phyloP scores from a whole-genome alignment of 2,329 filamentous ascomycete species.

The Huntiella omanensis region DNA sequence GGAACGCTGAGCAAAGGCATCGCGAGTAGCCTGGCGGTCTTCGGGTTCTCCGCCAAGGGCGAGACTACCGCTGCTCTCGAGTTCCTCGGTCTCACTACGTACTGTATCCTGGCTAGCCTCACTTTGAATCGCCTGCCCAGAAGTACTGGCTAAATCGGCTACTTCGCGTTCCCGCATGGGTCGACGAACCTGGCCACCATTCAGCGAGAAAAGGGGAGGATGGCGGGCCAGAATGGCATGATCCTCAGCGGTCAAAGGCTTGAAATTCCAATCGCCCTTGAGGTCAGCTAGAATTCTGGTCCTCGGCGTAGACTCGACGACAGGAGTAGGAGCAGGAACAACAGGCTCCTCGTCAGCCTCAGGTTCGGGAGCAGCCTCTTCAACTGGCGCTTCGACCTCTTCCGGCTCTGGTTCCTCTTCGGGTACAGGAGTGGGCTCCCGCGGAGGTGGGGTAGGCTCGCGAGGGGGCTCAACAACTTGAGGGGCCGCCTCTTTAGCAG shows the following conservation, averaged over 20 bases:
- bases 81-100: constrained; percentile 31
- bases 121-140: constrained; percentile 20
- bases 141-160: neutral
- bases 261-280: constrained; percentile 13
- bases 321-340: neutral
- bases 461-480: constrained; percentile 3
- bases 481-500: neutral
- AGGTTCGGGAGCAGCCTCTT: neutral
- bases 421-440: too few relatives aligned
- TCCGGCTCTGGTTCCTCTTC: too few relatives aligned
- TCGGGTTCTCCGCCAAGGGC: constrained; percentile 88
- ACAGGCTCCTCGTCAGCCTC: neutral
- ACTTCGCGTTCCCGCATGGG: constrained; percentile 45
- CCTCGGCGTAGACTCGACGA: neutral
- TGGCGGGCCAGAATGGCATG: constrained; percentile 14
- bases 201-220: constrained; percentile 66
- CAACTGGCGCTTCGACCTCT: neutral
- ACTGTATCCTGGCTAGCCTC: constrained; percentile 31
- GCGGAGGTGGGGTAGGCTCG: too few relatives aligned
- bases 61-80: constrained; percentile 64
- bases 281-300: constrained; percentile 12
- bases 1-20: constrained; percentile 38
- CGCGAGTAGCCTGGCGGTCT: constrained; percentile 42
- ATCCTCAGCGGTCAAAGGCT: constrained; percentile 11
- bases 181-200: constrained; percentile 65